Conservation (phyloP, 805 yeast species). For the Pichia nakasei region DNA sequence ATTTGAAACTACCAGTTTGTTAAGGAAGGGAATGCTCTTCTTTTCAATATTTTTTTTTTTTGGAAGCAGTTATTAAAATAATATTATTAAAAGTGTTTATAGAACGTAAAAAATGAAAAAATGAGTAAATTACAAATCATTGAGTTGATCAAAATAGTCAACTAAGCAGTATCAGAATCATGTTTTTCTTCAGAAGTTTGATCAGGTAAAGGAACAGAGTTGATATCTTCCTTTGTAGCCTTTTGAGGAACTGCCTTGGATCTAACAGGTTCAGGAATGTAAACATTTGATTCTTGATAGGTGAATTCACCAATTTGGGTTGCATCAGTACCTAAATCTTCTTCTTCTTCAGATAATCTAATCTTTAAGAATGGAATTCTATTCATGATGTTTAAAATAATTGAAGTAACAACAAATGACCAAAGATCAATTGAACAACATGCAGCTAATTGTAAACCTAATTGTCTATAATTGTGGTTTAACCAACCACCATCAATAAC, state of each 20-base stretch:
- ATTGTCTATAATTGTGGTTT: constrained; percentile 71
- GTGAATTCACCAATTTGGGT: constrained; percentile 89
- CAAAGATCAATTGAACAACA: constrained; percentile 61
- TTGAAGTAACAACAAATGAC: constrained; percentile 65
- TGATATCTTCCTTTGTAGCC: constrained; percentile 16
- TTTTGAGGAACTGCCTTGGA: constrained; percentile 17
- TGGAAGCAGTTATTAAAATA: no score
- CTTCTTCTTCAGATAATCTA: constrained; percentile 81
- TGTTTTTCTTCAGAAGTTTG: constrained; percentile 18
- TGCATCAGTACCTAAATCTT: constrained; percentile 78
- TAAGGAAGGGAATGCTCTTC: no score
- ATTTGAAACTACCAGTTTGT: no score
- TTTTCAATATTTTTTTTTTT: no score
- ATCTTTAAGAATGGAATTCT: constrained; percentile 71
- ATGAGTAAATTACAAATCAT: no score
- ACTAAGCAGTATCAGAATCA: neutral
- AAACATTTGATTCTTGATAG: constrained; percentile 54
- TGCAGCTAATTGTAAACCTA: constrained; percentile 85
- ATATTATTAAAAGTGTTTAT: no score
- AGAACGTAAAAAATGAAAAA: no score
- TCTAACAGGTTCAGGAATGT: constrained; percentile 73
- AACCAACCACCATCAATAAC: constrained; percentile 81
- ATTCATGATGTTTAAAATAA: constrained; percentile 60
- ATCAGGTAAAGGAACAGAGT: constrained; percentile 22
- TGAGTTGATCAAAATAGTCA: no score